These are phyloP conservation scores for Dioszegia hungarica DNA, from an alignment of 768 basidiomycete genomes.

Conservation along the genomic window DNA sequence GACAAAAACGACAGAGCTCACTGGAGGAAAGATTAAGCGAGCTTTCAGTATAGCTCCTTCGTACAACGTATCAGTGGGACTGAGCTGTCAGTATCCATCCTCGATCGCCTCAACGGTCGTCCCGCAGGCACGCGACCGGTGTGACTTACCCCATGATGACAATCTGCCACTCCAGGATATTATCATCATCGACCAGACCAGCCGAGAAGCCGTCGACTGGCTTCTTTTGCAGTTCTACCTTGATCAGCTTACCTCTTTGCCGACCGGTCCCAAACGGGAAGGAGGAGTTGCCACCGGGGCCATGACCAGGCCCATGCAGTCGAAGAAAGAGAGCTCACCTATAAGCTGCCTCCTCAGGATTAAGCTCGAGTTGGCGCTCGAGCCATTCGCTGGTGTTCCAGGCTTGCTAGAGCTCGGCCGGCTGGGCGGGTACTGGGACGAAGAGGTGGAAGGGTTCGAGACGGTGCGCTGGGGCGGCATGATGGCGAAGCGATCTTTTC, in stretches of 20 bases:
- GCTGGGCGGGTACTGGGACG: conserved; percentile 19
- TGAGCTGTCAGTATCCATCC: conserved; percentile 44
- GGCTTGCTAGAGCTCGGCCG: conserved; percentile 34
- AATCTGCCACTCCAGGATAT: conserved; percentile 95
- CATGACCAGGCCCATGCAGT: no score
- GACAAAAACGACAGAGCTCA: not conserved
- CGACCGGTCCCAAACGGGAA: not conserved
- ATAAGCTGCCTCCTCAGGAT: conserved; percentile 44
- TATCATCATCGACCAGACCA: conserved; percentile 92
- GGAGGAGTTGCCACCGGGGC: no score
- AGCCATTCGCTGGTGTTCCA: conserved; percentile 23
- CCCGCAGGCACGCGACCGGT: not conserved
- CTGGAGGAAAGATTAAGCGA: conserved; percentile 61
- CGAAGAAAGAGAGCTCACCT: conserved; percentile 19
- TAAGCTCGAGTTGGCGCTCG: conserved; percentile 25
- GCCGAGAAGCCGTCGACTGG: conserved; percentile 97
- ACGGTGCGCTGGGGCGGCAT: conserved; percentile 12
- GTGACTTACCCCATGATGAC: conserved; percentile 75
- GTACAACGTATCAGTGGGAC: conserved; percentile 88
- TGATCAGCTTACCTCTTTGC: not conserved
- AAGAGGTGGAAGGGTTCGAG: not conserved
- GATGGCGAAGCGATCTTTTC: not conserved
- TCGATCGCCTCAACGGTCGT: not conserved
- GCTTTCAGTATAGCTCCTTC: conserved; percentile 97
- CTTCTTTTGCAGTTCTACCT: conserved; percentile 75